Conservation (phyloP, 2,329 filamentous ascomycete species). For the Emericellopsis cladophorae region DNA sequence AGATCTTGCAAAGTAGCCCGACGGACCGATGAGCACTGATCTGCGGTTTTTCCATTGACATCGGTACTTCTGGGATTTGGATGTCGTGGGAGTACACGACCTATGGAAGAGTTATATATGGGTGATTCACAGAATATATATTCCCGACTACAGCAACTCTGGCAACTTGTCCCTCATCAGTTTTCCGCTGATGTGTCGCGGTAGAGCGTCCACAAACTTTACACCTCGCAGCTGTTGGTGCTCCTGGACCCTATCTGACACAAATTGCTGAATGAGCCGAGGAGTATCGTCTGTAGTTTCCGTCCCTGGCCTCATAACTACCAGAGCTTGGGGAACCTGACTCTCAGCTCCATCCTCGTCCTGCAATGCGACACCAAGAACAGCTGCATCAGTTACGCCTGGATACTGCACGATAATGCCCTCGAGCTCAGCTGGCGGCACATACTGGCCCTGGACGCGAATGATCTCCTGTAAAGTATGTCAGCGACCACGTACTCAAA, state of each 20-base stretch:
- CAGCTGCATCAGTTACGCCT: slow-evolving; percentile 40
- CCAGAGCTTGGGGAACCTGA: slow-evolving; percentile 32
- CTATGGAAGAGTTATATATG: too few relatives aligned
- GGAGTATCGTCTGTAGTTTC: too few relatives aligned
- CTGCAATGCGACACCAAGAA: slow-evolving; percentile 40
- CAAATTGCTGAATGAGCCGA: slow-evolving; percentile 1
- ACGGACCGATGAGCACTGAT: too few relatives aligned
- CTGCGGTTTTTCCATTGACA: too few relatives aligned
- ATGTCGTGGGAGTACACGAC: too few relatives aligned
- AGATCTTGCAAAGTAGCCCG: too few relatives aligned
- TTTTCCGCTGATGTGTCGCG: slow-evolving; percentile 45
- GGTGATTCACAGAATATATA: too few relatives aligned
- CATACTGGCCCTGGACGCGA: slow-evolving; percentile 47
- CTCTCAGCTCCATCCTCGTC: slow-evolving; percentile 12
- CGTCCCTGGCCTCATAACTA: slow-evolving; percentile 8
- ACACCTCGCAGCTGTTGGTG: slow-evolving; percentile 60
- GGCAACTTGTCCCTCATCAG: slow-evolving; percentile 7
- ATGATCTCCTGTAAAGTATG: slow-evolving; percentile 42
- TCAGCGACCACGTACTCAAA: not conserved
- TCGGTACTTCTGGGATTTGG: too few relatives aligned
- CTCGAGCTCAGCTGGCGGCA: slow-evolving; percentile 53
- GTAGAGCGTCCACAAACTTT: slow-evolving; percentile 48
- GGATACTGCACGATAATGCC: slow-evolving; percentile 26
- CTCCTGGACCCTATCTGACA: slow-evolving; percentile 21
- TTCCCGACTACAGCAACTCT: not conserved